Conservation (phyloP, 768 basidiomycete genomes). For the Hydnomerulius pinastri region DNA sequence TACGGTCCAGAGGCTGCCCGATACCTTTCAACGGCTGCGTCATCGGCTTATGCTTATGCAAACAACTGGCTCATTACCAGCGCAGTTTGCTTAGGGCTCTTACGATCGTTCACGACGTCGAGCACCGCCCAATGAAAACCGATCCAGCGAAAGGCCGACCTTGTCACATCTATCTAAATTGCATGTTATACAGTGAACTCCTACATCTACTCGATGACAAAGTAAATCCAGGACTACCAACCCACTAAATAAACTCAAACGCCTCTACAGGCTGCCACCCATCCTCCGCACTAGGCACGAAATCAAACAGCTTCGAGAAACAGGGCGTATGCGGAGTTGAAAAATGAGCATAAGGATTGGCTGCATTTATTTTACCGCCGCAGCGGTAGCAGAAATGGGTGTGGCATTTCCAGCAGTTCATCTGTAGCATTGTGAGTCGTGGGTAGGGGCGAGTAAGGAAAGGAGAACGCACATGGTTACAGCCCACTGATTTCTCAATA, state of each 20-base stretch:
- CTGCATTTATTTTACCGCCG: conserved; percentile 49
- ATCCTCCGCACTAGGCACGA: conserved; percentile 35
- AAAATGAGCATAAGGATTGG: conserved; percentile 71
- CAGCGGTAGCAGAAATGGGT: conserved; percentile 86
- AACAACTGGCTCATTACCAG: conserved; percentile 69
- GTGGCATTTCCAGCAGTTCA: conserved; percentile 75
- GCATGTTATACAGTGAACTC: too few relatives aligned
- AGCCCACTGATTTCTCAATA: conserved; percentile 78
- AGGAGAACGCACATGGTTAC: conserved; percentile 75
- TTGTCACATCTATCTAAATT: too few relatives aligned
- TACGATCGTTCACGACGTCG: too few relatives aligned
- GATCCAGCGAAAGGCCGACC: too few relatives aligned
- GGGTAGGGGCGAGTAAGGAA: neutral
- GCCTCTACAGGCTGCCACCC: conserved; percentile 52
- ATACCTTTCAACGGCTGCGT: conserved; percentile 62
- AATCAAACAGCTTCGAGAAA: conserved; percentile 70
- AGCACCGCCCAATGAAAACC: too few relatives aligned
- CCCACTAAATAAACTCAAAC: conserved; percentile 31
- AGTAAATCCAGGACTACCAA: too few relatives aligned
- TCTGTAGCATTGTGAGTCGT: conserved; percentile 42
- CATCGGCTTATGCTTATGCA: conserved; percentile 63
- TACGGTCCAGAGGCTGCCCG: conserved; percentile 90
- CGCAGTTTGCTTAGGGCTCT: conserved; percentile 79
- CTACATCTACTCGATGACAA: too few relatives aligned
- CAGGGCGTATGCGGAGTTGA: conserved; percentile 53